Conservation (phyloP, 2,329 filamentous ascomycete species). For the Pseudogymnoascus sp. region DNA sequence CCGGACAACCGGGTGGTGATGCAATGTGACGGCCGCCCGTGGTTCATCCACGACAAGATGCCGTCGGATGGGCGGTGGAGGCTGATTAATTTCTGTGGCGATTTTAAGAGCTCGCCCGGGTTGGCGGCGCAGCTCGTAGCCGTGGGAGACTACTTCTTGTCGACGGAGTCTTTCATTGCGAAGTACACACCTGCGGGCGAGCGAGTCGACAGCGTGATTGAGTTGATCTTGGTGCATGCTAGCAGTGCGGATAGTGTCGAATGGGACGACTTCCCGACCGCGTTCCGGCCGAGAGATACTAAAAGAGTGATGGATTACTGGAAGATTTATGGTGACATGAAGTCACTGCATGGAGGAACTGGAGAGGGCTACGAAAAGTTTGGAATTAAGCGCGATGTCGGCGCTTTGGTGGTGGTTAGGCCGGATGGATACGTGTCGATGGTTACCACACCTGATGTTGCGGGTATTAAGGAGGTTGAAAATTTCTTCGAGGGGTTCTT, state of each 20-base stretch:
- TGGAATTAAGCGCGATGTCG: conserved; percentile 20
- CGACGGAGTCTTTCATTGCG: conserved; percentile 34
- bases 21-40: conserved; percentile 48
- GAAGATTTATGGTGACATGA: conserved; percentile 47
- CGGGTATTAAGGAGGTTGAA: too few species aligned
- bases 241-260: conserved; percentile 40
- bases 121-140: conserved; percentile 38
- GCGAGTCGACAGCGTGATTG: conserved; percentile 42
- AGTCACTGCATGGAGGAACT: conserved; percentile 43
- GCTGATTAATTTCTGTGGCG: conserved; percentile 53
- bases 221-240: conserved; percentile 52
- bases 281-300: conserved; percentile 38
- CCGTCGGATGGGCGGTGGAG: conserved; percentile 50
- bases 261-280: conserved; percentile 40
- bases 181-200: conserved; percentile 32
- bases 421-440: conserved; percentile 20
- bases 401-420: conserved; percentile 21
- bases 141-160: conserved; percentile 38
- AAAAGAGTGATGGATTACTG: conserved; percentile 45
- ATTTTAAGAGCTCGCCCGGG: conserved; percentile 34
- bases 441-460: too few species aligned
- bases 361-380: conserved; percentile 29
- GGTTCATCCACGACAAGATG: conserved; percentile 50
- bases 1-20: conserved; percentile 51
- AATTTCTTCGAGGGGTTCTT: too few species aligned